These are phyloP conservation scores for Pigoraptor vietnamica DNA, from an alignment of 78 protist genomes.

Conservation along the genomic window DNA sequence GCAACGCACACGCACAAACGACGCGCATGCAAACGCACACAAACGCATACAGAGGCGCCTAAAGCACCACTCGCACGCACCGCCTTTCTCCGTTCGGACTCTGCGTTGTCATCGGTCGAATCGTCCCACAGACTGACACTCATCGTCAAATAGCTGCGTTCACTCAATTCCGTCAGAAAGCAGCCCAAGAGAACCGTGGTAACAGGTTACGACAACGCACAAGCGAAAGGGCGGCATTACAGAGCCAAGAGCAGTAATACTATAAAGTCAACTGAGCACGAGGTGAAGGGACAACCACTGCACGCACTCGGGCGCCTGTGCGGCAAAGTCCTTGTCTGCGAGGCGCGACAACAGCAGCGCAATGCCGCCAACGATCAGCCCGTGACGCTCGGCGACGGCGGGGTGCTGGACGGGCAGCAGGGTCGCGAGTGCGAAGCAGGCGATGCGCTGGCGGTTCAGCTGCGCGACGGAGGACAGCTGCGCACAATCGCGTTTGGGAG, in stretches of 20 bases:
- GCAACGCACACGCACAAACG: too few relatives aligned
- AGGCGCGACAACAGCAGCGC: neutral
- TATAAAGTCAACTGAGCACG: neutral
- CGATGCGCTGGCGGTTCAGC: neutral
- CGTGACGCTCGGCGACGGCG: neutral
- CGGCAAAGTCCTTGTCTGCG: neutral
- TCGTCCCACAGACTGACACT: neutral
- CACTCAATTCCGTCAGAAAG: neutral
- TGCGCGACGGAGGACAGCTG: neutral
- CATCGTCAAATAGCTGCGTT: neutral
- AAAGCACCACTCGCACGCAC: neutral
- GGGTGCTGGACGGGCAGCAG: neutral
- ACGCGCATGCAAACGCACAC: neutral
- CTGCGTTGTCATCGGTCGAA: neutral
- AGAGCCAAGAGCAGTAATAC: neutral
- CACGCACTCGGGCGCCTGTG: neutral
- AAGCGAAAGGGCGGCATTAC: too few relatives aligned
- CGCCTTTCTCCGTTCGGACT: neutral
- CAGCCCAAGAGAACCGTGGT: too few relatives aligned
- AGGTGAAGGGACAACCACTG: neutral
- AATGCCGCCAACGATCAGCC: neutral
- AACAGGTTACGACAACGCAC: too few relatives aligned
- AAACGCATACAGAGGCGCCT: neutral
- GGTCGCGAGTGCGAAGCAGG: neutral
- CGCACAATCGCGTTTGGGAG: neutral